phyloP scores from a whole-genome alignment of 2,329 filamentous ascomycete species.

The Penicillium crustosum region DNA sequence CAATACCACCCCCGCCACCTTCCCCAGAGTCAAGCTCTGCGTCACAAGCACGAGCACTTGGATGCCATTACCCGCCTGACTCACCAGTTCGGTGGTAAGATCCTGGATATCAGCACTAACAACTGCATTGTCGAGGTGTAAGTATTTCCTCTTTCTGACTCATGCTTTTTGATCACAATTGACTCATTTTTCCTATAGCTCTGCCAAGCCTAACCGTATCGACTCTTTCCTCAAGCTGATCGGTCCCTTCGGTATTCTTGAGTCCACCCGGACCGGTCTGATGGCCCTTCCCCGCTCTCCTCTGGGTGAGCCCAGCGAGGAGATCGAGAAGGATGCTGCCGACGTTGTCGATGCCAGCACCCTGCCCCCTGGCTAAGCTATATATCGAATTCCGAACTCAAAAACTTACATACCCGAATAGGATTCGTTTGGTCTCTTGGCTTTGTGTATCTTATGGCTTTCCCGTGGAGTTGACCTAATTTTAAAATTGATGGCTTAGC shows the following conservation, averaged over 20 bases:
- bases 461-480: constrained; percentile 9
- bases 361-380: constrained; percentile 77
- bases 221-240: constrained; percentile 98
- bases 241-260: constrained; percentile 89
- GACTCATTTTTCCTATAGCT: constrained; percentile 51
- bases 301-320: constrained; percentile 70
- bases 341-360: constrained; percentile 94
- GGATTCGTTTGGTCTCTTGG: constrained; percentile 17
- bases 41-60: constrained; percentile 96
- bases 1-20: constrained; percentile 84
- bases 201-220: constrained; percentile 88
- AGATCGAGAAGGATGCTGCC: constrained; percentile 80
- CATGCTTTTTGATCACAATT: neutral
- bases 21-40: constrained; percentile 80
- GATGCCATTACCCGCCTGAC: constrained; percentile 94
- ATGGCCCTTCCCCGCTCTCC: constrained; percentile 96
- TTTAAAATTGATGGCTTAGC: constrained; percentile 9
- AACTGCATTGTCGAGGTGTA: constrained; percentile 98
- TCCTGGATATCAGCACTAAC: constrained; percentile 95
- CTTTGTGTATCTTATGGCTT: constrained; percentile 14
- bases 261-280: constrained; percentile 90
- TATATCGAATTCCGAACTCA: constrained; percentile 16
- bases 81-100: constrained; percentile 97
- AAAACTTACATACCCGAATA: constrained; percentile 29
- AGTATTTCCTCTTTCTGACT: constrained; percentile 42